phyloP scores from a whole-genome alignment of 352 stramenopile genomes.

The Pythium aphanidermatum region DNA sequence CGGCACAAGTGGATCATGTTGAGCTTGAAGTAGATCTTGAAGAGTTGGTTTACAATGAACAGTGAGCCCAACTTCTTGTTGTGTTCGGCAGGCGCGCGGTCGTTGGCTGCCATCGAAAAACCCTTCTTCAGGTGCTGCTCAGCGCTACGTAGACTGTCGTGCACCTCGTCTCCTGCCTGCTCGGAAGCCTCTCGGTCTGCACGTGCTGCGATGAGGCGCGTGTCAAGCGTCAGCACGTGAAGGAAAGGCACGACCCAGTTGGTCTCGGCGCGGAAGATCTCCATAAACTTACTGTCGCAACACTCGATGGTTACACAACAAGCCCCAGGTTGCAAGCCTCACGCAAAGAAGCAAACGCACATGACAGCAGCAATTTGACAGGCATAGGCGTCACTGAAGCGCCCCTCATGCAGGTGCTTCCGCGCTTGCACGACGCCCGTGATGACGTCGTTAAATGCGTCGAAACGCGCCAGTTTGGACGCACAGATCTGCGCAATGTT shows the following conservation, averaged over 20 bases:
- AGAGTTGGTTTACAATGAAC: slow-evolving; percentile 95
- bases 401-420: slow-evolving; percentile 38
- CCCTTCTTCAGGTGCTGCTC: slow-evolving; percentile 86
- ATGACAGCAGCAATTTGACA: slow-evolving; percentile 67
- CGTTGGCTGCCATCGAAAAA: slow-evolving; percentile 82
- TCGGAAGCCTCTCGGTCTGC: slow-evolving; percentile 60
- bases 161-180: slow-evolving; percentile 61
- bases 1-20: slow-evolving; percentile 93
- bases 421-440: slow-evolving; percentile 56
- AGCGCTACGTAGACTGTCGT: slow-evolving; percentile 70
- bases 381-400: slow-evolving; percentile 52
- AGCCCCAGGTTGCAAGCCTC: too few species aligned
- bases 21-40: slow-evolving; percentile 96
- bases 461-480: slow-evolving; percentile 50
- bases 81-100: slow-evolving; percentile 63
- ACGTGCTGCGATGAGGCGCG: slow-evolving; percentile 55
- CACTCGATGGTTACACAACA: background rate
- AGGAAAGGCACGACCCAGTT: slow-evolving; percentile 85
- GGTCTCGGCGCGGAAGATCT: slow-evolving; percentile 75
- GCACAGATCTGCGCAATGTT: slow-evolving; percentile 49
- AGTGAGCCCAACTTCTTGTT: slow-evolving; percentile 85
- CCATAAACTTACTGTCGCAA: slow-evolving; percentile 75
- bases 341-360: too few species aligned
- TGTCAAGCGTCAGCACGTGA: slow-evolving; percentile 76
- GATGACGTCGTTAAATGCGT: slow-evolving; percentile 51